A percentile compares a stretch with the other conserved stretches of the same genome.
Evolutionary conservation across 495 filamentous ascomycete genomes (phyloP).

Genomic region (Annulohypoxylon maeteangense): DNA sequence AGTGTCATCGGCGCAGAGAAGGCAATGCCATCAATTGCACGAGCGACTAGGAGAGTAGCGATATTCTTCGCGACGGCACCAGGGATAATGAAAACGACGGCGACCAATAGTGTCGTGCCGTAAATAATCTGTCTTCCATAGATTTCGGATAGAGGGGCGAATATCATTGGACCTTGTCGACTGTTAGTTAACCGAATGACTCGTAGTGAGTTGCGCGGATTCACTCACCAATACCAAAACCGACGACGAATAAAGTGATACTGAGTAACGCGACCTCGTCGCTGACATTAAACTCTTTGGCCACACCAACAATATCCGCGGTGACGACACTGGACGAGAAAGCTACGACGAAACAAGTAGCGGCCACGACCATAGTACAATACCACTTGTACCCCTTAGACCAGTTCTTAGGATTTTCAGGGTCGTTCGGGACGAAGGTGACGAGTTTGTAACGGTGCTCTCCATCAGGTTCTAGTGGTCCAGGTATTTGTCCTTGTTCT

Average conservation of each 20-base stretch:
- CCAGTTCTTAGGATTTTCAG: slow-evolving; percentile 77
- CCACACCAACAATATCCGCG: slow-evolving; percentile 70
- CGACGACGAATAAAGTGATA: slow-evolving; percentile 80
- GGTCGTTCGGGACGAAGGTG: slow-evolving; percentile 72
- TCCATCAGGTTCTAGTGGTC: slow-evolving; percentile 63
- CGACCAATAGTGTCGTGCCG: slow-evolving; percentile 67
- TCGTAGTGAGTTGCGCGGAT: slow-evolving; percentile 35
- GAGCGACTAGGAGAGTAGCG: slow-evolving; percentile 75
- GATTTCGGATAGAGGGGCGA: slow-evolving; percentile 81
- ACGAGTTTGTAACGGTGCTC: slow-evolving; percentile 75
- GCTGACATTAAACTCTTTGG: slow-evolving; percentile 69
- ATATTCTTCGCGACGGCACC: slow-evolving; percentile 81
- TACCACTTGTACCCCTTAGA: slow-evolving; percentile 72
- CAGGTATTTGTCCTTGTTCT: slow-evolving; percentile 66
- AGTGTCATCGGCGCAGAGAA: slow-evolving; percentile 87
- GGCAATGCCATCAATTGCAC: slow-evolving; percentile 80
- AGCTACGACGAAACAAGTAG: slow-evolving; percentile 73
- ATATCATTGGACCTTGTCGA: slow-evolving; percentile 71
- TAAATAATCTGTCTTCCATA: slow-evolving; percentile 76
- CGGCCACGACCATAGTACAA: slow-evolving; percentile 72
- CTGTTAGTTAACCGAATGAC: slow-evolving; percentile 47
- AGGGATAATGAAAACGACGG: slow-evolving; percentile 81
- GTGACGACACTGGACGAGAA: slow-evolving; percentile 74
- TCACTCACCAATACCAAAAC: slow-evolving; percentile 74
- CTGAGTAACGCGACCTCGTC: slow-evolving; percentile 72